Evolutionary conservation across 148 eudicot genomes (phyloP).

Genomic region (Fallopia convolvulus): DNA sequence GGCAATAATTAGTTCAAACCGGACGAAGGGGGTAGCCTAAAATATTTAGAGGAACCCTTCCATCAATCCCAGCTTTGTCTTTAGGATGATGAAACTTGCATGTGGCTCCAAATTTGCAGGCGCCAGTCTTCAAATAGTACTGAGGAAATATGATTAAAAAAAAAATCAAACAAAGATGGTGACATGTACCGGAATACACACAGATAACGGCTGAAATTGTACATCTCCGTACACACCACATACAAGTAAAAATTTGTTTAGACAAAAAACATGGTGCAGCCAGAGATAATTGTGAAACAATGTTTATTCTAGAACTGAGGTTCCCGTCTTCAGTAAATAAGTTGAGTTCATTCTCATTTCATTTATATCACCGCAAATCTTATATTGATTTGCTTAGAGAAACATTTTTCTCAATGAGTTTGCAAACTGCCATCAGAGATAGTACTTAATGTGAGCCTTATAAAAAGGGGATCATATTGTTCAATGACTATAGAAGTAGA

Average conservation of each 20-base stretch:
- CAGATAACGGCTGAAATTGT: not conserved
- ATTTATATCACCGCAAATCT: not conserved
- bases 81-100: constrained; percentile 98
- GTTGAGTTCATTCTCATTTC: not conserved
- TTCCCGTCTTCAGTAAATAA: not conserved
- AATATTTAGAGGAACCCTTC: constrained; percentile 69
- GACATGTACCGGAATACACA: not conserved
- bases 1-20: constrained; percentile 27
- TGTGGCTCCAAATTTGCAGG: constrained; percentile 92
- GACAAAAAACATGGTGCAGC: not conserved
- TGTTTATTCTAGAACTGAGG: not conserved
- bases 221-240: not conserved
- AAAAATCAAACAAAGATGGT: not conserved
- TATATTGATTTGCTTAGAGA: not conserved
- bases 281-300: not conserved
- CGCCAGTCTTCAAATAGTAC: constrained; percentile 92
- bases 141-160: constrained; percentile 19
- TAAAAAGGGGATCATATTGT: not conserved
- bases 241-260: not conserved
- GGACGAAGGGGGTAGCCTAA: constrained; percentile 97
- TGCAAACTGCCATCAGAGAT: not conserved
- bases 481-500: not conserved
- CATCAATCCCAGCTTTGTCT: constrained; percentile 90
- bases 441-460: not conserved
- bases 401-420: not conserved